Conservation (phyloP, 2,329 filamentous ascomycete species). For the Acrodontium crateriforme region DNA sequence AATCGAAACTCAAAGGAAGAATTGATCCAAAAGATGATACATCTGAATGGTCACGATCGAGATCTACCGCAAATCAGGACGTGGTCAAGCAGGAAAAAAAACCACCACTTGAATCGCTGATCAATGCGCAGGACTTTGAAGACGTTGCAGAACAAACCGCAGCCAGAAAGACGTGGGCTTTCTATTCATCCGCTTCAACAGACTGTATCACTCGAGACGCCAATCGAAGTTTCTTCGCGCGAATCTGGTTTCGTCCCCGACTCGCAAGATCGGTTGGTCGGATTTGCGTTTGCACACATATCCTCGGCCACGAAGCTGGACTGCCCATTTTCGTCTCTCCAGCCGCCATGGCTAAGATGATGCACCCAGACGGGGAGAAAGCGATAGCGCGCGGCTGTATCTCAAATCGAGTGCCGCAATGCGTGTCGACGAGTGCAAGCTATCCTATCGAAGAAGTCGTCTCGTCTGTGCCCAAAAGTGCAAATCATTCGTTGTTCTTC, state of each 20-base stretch:
- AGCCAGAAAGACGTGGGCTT: constrained; percentile 28
- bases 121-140: constrained; percentile 36
- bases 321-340: constrained; percentile 26
- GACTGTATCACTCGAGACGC: constrained; percentile 33
- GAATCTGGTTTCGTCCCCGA: constrained; percentile 35
- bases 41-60: constrained; percentile 20
- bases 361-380: constrained; percentile 26
- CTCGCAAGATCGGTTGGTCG: constrained; percentile 28
- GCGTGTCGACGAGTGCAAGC: constrained; percentile 20
- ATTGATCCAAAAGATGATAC: too few species aligned
- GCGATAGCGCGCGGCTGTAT: constrained; percentile 20
- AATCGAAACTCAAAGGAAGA: constrained; percentile 26
- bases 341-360: constrained; percentile 24
- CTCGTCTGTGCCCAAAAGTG: constrained; percentile 8
- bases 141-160: constrained; percentile 24
- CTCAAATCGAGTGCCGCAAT: constrained; percentile 16
- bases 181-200: constrained; percentile 38
- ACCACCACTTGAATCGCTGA: constrained; percentile 32
- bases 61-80: constrained; percentile 14
- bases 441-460: constrained; percentile 22
- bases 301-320: constrained; percentile 19
- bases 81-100: constrained; percentile 23
- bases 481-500: constrained; percentile 35
- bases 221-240: constrained; percentile 30
- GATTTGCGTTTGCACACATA: constrained; percentile 21